Base-by-base conservation (phyloP, 495 filamentous ascomycete species). In the Aspergillus egyptiacus region DNA sequence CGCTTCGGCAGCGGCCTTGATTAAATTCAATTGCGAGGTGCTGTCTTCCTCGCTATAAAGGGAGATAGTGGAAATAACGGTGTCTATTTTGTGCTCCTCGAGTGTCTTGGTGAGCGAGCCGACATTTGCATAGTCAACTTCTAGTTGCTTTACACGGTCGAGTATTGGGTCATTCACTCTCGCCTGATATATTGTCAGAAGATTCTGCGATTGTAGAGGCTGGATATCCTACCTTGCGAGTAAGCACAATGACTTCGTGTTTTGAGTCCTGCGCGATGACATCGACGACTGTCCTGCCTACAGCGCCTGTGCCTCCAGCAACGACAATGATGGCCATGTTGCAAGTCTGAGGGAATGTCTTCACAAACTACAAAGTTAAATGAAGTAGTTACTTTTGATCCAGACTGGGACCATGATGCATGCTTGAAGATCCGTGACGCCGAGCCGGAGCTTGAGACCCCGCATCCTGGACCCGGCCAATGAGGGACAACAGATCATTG, bases 201-300 rank as follows among this genome's bases (percentile, higher is more conserved):
- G n/a, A n/a, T n/a, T n/a, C n/a, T n/a, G n/a, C n/a, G n/a, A n/a
- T n/a, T n/a, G n/a, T n/a, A n/a, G n/a, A 27, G 14, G 11, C 32
- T 6, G 28, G 25, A 27, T 31, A 31, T 4, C n/a, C 8, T 43
- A 51, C 57, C 46, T 48, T 68, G 57, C 77, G 66, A 27, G 68
- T 68, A 17, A 80, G 45, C 13, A 79, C 58, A 13, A 72, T 59
- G 10, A 78, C 62, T 17, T 70, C 33, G 46, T 76, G 65, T 44
- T 69, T 69, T 4, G 62, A 35, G 5, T 63, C 55, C 9, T 67
- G 52, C 0, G 61, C 13, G 28, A 80, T 41, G 31, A 50, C 69
- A 9, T 78, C 75, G 18, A 80, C 69, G 36, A 81, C 62, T 11
- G 74, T 71, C 38, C 67, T 69, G 6, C 78, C 78, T 14, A 81